These are phyloP conservation scores for Boletellus deceptivus DNA, from an alignment of 1,284 basidiomycete species.

Conservation along the genomic window DNA sequence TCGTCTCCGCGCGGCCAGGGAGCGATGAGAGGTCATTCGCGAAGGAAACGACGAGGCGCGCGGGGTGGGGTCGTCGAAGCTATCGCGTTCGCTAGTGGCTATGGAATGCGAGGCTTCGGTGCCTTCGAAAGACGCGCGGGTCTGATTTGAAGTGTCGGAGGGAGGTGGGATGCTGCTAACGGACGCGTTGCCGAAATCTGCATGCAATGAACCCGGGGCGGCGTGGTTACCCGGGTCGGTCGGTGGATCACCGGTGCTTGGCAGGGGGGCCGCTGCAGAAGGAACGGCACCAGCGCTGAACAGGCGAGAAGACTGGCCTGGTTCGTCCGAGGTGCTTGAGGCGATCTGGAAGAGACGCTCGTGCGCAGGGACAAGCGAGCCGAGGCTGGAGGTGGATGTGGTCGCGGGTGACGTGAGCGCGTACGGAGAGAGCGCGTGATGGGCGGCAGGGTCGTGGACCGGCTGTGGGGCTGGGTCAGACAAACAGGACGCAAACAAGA, in stretches of 20 bases:
- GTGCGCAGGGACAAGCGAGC: conserved; percentile 28
- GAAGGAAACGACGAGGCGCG: conserved; percentile 19
- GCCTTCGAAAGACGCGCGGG: conserved; percentile 3
- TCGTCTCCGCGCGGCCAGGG: background rate
- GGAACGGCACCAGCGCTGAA: conserved; percentile 6
- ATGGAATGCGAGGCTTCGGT: conserved; percentile 8
- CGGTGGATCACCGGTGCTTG: background rate
- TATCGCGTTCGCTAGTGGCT: conserved; percentile 3
- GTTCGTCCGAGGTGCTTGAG: conserved; percentile 10
- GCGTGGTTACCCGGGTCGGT: background rate
- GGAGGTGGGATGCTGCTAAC: background rate
- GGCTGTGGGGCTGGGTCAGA: conserved; percentile 9
- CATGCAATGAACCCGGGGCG: conserved; percentile 1
- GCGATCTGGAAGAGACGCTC: conserved; percentile 26
- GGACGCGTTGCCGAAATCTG: conserved; percentile 9
- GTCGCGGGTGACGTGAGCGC: conserved; percentile 17
- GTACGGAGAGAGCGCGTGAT: background rate
- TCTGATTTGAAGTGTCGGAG: background rate
- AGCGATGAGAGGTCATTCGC: background rate
- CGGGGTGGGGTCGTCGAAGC: conserved; percentile 27
- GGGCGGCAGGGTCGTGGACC: conserved; percentile 3
- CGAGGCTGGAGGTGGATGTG: conserved; percentile 30
- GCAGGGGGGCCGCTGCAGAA: background rate
- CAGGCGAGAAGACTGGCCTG: background rate
- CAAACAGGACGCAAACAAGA: conserved; percentile 1